Conservation (phyloP, 371 early-diverging fungal species). For the Zancudomyces culisetae region DNA sequence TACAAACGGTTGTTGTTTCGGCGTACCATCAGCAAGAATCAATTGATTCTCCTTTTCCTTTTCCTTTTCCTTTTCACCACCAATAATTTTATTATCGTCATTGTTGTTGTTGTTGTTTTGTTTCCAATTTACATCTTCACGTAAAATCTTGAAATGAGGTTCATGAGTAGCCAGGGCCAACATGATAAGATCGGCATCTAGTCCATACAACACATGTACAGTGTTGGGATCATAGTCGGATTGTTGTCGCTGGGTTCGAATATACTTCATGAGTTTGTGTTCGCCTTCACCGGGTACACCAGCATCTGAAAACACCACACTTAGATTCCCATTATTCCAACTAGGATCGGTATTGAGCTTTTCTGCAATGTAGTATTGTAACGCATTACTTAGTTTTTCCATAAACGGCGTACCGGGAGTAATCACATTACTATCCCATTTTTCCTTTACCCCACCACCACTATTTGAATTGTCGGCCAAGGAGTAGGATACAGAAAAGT, state of each 20-base stretch:
- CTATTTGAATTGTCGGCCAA: constrained; percentile 39
- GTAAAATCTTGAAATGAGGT: constrained; percentile 86
- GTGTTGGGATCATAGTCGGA: constrained; percentile 77
- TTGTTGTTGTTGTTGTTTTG: constrained; percentile 32
- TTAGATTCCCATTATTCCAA: constrained; percentile 78
- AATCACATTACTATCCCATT: constrained; percentile 95
- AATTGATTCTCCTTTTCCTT: constrained; percentile 71
- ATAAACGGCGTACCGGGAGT: constrained; percentile 82
- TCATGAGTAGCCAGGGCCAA: constrained; percentile 95
- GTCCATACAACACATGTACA: constrained; percentile 86
- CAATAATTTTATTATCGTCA: background rate
- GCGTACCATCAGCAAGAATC: constrained; percentile 29
- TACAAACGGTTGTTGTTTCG: constrained; percentile 56
- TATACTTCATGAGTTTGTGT: constrained; percentile 98
- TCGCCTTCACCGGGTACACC: constrained; percentile 99
- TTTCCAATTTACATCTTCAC: constrained; percentile 83
- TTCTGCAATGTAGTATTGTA: constrained; percentile 77
- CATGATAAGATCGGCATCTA: constrained; percentile 99
- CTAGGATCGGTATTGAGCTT: constrained; percentile 73
- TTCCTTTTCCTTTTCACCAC: constrained; percentile 5
- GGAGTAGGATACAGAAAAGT: no score
- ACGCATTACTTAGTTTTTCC: constrained; percentile 68
- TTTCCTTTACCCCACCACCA: constrained; percentile 20
- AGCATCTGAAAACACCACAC: constrained; percentile 87
- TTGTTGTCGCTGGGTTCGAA: constrained; percentile 64